Conservation (phyloP, 73 alveolate genomes). For the Diophrys sp. region DNA sequence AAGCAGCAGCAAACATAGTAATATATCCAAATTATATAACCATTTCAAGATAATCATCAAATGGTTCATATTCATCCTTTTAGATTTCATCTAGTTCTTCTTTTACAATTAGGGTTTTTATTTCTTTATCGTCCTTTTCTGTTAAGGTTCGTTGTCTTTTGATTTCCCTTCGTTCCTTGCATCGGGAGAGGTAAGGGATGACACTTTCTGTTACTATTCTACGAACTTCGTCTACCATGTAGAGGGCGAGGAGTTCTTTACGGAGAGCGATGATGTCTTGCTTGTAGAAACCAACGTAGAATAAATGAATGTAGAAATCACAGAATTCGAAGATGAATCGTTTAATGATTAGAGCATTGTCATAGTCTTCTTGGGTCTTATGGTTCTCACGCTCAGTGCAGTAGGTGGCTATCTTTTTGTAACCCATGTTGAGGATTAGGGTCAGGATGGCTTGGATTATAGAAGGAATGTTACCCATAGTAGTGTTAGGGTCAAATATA, state of each 20-base stretch:
- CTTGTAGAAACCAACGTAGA: constrained; percentile 40
- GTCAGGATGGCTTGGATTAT: constrained; percentile 20
- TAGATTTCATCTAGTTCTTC: constrained; percentile 24
- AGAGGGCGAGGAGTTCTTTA: constrained; percentile 13
- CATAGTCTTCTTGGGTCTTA: constrained; percentile 29
- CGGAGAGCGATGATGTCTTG: constrained; percentile 29
- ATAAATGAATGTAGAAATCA: constrained; percentile 45
- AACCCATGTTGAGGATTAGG: constrained; percentile 24
- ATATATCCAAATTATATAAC: constrained; percentile 72
- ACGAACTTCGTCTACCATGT: constrained; percentile 48
- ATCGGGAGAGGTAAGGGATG: constrained; percentile 27
- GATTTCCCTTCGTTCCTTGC: background rate
- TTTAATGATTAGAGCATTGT: constrained; percentile 43
- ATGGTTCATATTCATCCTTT: constrained; percentile 47
- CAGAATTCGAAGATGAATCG: constrained; percentile 49
- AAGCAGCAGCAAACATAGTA: constrained; percentile 60
- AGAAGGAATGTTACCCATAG: constrained; percentile 25
- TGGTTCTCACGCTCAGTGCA: constrained; percentile 54
- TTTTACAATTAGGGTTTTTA: background rate
- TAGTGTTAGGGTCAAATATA: constrained; percentile 24
- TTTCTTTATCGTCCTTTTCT: background rate
- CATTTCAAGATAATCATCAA: constrained; percentile 62
- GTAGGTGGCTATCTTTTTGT: constrained; percentile 22
- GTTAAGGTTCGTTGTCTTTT: background rate
- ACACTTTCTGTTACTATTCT: constrained; percentile 52